phyloP scores from a whole-genome alignment of 2,329 filamentous ascomycete genomes.

The Fusarium luffae region DNA sequence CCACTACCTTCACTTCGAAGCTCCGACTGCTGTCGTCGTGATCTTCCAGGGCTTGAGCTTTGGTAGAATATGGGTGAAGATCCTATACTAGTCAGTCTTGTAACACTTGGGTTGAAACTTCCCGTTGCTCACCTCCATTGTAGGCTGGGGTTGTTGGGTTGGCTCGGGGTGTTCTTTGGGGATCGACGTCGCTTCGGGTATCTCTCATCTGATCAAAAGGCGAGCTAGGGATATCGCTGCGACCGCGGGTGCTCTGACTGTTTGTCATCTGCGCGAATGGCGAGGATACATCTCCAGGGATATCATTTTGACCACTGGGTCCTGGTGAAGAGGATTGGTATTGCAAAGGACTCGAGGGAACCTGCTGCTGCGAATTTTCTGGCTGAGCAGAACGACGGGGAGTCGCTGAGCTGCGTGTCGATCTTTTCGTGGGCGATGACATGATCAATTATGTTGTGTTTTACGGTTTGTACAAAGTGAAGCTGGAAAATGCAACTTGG shows the following conservation, averaged over 20 bases:
- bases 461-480: slow-evolving; percentile 16
- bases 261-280: slow-evolving; percentile 68
- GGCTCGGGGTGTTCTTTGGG: slow-evolving; percentile 78
- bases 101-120: background rate
- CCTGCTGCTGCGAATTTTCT: slow-evolving; percentile 57
- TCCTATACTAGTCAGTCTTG: slow-evolving; percentile 62
- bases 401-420: slow-evolving; percentile 60
- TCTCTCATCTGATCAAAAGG: slow-evolving; percentile 69
- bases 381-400: slow-evolving; percentile 56
- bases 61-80: slow-evolving; percentile 93
- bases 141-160: slow-evolving; percentile 66
- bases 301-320: slow-evolving; percentile 43
- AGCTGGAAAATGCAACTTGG: slow-evolving; percentile 14
- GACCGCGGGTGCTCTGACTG: slow-evolving; percentile 61
- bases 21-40: slow-evolving; percentile 72
- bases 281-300: slow-evolving; percentile 59
- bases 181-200: slow-evolving; percentile 62
- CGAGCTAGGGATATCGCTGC: slow-evolving; percentile 63
- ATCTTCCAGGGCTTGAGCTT: slow-evolving; percentile 85
- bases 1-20: slow-evolving; percentile 85
- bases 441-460: slow-evolving; percentile 44
- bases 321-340: slow-evolving; percentile 66
- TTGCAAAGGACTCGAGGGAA: slow-evolving; percentile 84
- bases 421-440: slow-evolving; percentile 60
- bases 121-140: slow-evolving; percentile 67